phyloP scores from a whole-genome alignment of 495 filamentous ascomycete species.

The Xylaria sp. region DNA sequence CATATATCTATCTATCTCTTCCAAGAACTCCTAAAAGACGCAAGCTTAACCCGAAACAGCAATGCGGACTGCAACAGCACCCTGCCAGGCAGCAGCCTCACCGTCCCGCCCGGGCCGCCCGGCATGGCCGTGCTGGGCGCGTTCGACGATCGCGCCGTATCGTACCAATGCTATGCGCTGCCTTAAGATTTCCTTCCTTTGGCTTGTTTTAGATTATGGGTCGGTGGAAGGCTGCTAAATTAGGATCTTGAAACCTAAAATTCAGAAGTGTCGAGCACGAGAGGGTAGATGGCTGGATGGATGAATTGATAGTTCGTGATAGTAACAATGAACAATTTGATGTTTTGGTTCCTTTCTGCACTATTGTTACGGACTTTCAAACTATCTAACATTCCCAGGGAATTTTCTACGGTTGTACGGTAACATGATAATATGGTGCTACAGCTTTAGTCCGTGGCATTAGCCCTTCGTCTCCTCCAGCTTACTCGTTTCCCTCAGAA shows the following conservation, averaged over 20 bases:
- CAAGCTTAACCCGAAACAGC: no score
- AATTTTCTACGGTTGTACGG: no score
- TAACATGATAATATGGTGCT: no score
- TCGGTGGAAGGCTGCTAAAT: background rate
- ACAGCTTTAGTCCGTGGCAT: no score
- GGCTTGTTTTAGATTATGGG: background rate
- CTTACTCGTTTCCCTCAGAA: background rate
- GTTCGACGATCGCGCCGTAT: constrained; percentile 31
- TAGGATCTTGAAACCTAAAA: background rate
- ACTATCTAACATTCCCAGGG: no score
- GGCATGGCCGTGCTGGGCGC: constrained; percentile 19
- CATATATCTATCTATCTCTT: no score
- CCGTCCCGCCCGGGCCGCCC: constrained; percentile 25
- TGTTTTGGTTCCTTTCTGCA: background rate
- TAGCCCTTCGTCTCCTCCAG: background rate
- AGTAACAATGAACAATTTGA: background rate
- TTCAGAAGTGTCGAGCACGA: background rate
- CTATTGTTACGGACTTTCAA: no score
- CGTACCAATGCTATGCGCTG: constrained; percentile 29
- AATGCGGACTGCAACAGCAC: constrained; percentile 29
- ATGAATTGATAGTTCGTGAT: background rate
- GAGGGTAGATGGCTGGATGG: background rate
- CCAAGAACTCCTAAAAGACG: no score
- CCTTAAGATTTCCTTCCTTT: background rate
- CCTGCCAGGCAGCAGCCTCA: constrained; percentile 24